A percentile compares a stretch with the other conserved stretches of the same genome.
Evolutionary conservation across 129 eudicot genomes (phyloP).

Genomic region (Saposhnikovia divaricata): DNA sequence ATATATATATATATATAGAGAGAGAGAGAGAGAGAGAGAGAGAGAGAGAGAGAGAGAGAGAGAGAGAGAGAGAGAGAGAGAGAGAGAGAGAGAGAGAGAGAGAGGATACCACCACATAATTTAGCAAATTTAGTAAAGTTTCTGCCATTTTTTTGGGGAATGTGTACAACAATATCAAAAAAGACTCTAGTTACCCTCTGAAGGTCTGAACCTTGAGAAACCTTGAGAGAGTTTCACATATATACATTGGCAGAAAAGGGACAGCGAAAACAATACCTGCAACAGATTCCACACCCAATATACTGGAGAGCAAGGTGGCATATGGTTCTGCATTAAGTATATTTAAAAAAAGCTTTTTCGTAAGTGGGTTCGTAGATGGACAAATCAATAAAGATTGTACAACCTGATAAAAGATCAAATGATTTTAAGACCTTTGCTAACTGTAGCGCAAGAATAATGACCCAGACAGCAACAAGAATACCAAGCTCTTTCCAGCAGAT

Average conservation of each 20-base stretch:
- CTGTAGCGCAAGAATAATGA: constrained; percentile 23
- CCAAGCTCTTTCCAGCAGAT: constrained; percentile 34
- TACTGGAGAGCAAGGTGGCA: constrained; percentile 29
- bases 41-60: no score
- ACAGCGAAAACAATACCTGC: constrained; percentile 29
- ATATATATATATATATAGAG: no score
- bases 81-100: no score
- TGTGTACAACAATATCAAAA: background rate
- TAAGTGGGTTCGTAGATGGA: background rate
- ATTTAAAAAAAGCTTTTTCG: background rate
- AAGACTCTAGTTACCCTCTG: background rate
- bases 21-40: no score
- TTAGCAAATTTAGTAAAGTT: no score
- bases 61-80: no score
- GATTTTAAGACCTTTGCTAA: constrained; percentile 19
- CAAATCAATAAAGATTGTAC: background rate
- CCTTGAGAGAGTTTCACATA: background rate
- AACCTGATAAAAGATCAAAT: background rate
- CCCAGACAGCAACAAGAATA: constrained; percentile 28
- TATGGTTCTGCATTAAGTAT: constrained; percentile 28
- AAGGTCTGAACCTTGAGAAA: background rate
- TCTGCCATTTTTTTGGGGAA: background rate
- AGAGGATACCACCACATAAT: background rate
- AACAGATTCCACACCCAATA: constrained; percentile 53
- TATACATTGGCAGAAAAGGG: background rate